A percentile compares a stretch with the other conserved stretches of the same genome.
Conservation (phyloP, 805 yeast species). For the Starmerella bombicola region DNA sequence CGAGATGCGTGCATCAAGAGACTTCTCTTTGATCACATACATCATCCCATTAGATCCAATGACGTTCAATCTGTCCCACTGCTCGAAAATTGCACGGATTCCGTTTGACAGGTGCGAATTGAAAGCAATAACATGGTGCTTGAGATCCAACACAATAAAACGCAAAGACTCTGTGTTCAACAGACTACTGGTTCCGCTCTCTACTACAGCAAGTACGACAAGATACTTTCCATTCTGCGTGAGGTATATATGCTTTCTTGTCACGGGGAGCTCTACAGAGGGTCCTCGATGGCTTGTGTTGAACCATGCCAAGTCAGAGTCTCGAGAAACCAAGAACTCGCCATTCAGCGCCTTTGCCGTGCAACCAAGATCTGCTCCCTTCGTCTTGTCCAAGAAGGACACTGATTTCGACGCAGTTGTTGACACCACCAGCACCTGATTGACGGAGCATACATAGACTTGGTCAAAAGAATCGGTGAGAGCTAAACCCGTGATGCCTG, state of each 20-base stretch:
- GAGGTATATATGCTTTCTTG: conserved; percentile 39
- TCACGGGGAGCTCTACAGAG: conserved; percentile 43
- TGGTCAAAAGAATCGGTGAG: conserved; percentile 33
- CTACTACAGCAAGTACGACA: conserved; percentile 30
- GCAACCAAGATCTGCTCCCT: conserved; percentile 39
- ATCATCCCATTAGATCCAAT: conserved; percentile 67
- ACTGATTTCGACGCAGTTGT: conserved; percentile 47
- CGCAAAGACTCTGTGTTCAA: conserved; percentile 35
- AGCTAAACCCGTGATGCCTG: conserved; percentile 69
- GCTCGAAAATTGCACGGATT: conserved; percentile 44
- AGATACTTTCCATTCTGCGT: conserved; percentile 40
- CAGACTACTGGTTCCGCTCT: conserved; percentile 9
- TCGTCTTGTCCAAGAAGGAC: conserved; percentile 33
- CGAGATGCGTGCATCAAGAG: conserved; percentile 54
- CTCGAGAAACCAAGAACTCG: conserved; percentile 52
- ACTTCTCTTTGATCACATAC: conserved; percentile 53
- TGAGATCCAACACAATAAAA: conserved; percentile 54
- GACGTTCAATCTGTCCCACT: conserved; percentile 47
- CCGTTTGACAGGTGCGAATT: conserved; percentile 55
- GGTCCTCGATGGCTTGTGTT: conserved; percentile 31
- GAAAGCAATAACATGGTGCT: conserved; percentile 57
- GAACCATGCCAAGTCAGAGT: conserved; percentile 52
- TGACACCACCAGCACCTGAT: conserved; percentile 53
- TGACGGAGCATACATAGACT: conserved; percentile 63
- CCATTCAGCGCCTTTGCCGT: conserved; percentile 27